Evolutionary conservation across 495 filamentous ascomycete genomes (phyloP).

Genomic region (Chaetomidium leptoderma): DNA sequence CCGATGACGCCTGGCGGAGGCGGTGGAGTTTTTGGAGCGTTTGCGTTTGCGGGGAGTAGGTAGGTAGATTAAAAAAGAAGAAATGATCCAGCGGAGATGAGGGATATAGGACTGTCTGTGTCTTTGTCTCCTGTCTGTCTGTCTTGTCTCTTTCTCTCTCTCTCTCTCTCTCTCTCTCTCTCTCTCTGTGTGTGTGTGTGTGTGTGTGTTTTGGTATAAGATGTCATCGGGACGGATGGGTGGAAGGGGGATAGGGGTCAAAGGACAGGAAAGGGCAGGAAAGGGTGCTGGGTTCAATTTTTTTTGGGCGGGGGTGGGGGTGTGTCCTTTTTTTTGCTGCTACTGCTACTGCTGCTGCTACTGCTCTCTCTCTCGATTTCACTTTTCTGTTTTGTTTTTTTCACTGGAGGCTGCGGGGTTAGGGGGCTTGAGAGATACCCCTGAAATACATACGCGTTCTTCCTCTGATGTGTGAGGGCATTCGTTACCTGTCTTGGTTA

Average conservation of each 20-base stretch:
- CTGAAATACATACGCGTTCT: not conserved
- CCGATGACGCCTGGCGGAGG: slow-evolving; percentile 66
- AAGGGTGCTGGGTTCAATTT: too few species aligned
- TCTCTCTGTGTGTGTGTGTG: too few species aligned
- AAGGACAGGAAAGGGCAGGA: too few species aligned
- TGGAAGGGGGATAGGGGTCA: too few species aligned
- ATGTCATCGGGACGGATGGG: too few species aligned
- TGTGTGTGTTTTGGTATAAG: too few species aligned
- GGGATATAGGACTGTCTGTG: not conserved
- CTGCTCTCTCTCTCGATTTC: not conserved
- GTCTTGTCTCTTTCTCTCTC: too few species aligned
- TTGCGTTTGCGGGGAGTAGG: slow-evolving; percentile 42
- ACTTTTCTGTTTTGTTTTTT: too few species aligned
- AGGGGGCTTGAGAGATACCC: not conserved
- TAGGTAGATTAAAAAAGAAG: not conserved
- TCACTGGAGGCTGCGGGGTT: not conserved
- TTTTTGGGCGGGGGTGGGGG: not conserved
- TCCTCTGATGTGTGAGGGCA: too few species aligned
- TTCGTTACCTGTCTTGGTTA: too few species aligned
- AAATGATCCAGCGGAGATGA: not conserved
- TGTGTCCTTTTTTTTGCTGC: not conserved
- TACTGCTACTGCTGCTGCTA: not conserved
- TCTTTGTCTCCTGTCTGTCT: not conserved
- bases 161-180: too few species aligned
- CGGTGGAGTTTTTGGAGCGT: slow-evolving; percentile 59